phyloP scores from a whole-genome alignment of 1,284 basidiomycete genomes.

The Marasmius fiardii region DNA sequence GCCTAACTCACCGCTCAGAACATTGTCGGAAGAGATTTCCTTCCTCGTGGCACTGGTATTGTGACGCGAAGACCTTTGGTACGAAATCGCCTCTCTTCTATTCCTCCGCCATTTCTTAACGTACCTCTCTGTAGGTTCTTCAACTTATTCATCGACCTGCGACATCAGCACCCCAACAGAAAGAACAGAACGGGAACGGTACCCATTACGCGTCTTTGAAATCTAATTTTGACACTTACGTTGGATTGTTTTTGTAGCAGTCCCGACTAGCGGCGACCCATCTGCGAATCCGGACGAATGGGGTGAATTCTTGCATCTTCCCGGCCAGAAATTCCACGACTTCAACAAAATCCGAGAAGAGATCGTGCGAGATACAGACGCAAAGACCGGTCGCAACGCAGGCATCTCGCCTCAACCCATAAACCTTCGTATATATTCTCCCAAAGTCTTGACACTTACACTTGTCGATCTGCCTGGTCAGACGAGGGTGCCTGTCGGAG shows the following conservation, averaged over 20 bases:
- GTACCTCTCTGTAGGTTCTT: conserved; percentile 57
- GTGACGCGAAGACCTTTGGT: conserved; percentile 94
- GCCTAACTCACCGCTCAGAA: conserved; percentile 55
- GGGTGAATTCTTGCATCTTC: conserved; percentile 97
- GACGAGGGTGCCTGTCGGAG: conserved; percentile 96
- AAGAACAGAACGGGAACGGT: conserved; percentile 11
- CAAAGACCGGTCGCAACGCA: conserved; percentile 97
- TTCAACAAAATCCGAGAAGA: conserved; percentile 96
- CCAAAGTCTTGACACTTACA: conserved; percentile 94
- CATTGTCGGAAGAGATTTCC: conserved; percentile 95
- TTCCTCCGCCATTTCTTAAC: conserved; percentile 8
- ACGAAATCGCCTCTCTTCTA: conserved; percentile 17
- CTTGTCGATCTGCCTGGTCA: conserved; percentile 96
- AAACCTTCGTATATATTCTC: conserved; percentile 95
- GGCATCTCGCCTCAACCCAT: conserved; percentile 95
- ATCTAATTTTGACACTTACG: conserved; percentile 8
- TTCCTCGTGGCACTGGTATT: conserved; percentile 97
- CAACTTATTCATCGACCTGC: conserved; percentile 90
- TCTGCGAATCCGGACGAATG: conserved; percentile 90
- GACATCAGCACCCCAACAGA: conserved; percentile 4
- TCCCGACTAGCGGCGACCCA: conserved; percentile 49
- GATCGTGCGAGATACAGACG: conserved; percentile 95
- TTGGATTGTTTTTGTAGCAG: conserved; percentile 27
- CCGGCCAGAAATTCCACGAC: conserved; percentile 96
- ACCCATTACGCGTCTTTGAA: conserved; percentile 11